These are phyloP conservation scores for Vigna hirtella DNA, from an alignment of 306 rosid species.

Conservation along the genomic window DNA sequence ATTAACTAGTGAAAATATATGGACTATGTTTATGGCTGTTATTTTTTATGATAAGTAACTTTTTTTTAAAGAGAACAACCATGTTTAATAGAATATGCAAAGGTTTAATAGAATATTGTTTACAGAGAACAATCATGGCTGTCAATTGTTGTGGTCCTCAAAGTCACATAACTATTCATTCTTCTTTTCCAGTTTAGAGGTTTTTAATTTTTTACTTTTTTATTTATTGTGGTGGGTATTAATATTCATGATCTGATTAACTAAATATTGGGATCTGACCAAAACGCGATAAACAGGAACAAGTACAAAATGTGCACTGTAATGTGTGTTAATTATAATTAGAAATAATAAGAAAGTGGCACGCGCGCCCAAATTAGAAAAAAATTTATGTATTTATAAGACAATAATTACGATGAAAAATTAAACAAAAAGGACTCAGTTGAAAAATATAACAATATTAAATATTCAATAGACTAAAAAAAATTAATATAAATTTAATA, in stretches of 20 bases:
- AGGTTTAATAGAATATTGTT: neutral
- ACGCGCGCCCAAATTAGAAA: too few relatives aligned
- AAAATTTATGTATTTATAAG: too few relatives aligned
- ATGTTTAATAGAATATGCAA: neutral
- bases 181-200: neutral
- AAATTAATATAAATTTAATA: too few relatives aligned
- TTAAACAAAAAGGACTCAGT: too few relatives aligned
- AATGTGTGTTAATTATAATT: neutral
- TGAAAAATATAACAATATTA: too few relatives aligned
- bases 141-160: neutral
- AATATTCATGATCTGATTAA: neutral
- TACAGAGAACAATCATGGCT: slow-evolving; percentile 40
- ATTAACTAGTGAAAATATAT: too few relatives aligned
- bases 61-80: too few relatives aligned
- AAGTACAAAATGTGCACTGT: slow-evolving; percentile 12
- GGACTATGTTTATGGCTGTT: too few relatives aligned
- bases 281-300: neutral
- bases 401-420: too few relatives aligned
- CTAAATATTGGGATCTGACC: neutral
- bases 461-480: too few relatives aligned
- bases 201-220: neutral
- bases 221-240: neutral
- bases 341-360: neutral
- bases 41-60: too few relatives aligned
- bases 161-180: neutral